phyloP scores from a whole-genome alignment of 2,329 filamentous ascomycete genomes.

The Stachybotrys chlorohalonatus region DNA sequence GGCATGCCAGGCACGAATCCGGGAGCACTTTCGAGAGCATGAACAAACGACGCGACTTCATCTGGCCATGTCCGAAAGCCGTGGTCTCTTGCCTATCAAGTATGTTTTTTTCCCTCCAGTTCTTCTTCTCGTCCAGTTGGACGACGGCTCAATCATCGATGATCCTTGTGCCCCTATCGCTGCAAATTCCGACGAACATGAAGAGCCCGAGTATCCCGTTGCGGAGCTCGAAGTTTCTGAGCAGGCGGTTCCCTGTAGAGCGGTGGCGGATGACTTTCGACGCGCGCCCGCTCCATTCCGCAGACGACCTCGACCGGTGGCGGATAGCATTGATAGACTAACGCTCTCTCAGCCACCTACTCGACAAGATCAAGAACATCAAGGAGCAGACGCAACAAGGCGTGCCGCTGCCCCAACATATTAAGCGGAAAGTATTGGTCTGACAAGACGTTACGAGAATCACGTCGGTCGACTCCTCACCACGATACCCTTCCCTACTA shows the following conservation, averaged over 20 bases:
- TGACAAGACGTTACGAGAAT: slow-evolving; percentile 12
- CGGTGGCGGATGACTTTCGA: slow-evolving; percentile 12
- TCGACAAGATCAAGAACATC: slow-evolving; percentile 43
- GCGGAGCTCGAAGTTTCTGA: background rate
- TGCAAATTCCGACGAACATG: background rate
- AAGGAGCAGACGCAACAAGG: slow-evolving; percentile 23
- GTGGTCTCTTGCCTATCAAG: slow-evolving; percentile 47
- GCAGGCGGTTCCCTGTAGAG: slow-evolving; percentile 7
- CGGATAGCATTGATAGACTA: slow-evolving; percentile 19
- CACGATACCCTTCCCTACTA: background rate
- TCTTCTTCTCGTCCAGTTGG: slow-evolving; percentile 19
- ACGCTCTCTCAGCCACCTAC: slow-evolving; percentile 36
- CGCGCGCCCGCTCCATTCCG: slow-evolving; percentile 15
- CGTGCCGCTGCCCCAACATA: slow-evolving; percentile 27
- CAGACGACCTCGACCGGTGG: slow-evolving; percentile 15
- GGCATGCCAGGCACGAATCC: slow-evolving; percentile 46
- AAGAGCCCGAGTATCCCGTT: background rate
- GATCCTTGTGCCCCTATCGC: background rate
- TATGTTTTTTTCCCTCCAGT: slow-evolving; percentile 33
- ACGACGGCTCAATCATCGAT: slow-evolving; percentile 1
- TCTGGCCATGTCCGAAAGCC: slow-evolving; percentile 48
- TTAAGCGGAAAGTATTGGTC: slow-evolving; percentile 35
- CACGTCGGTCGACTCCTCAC: background rate
- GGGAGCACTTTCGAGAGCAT: slow-evolving; percentile 52
- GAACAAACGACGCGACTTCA: slow-evolving; percentile 42